Evolutionary conservation across 805 yeast species (phyloP), one percentile per base, ranked within the genome.

Genomic region (Candida gorgasii): DNA sequence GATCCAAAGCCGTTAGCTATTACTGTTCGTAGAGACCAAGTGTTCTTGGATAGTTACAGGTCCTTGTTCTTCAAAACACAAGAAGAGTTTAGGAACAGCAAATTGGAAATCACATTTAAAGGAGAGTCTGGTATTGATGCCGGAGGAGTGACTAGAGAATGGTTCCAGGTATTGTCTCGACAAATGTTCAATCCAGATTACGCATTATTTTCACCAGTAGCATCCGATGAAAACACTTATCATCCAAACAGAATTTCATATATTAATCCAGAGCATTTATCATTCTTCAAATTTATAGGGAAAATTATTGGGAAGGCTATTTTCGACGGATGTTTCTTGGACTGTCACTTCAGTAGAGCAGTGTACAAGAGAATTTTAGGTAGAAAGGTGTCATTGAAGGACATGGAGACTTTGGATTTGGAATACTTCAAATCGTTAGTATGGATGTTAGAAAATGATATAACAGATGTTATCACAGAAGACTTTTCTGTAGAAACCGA

Each of bases 51-150:
- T 57, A 87, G 97, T 1, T 90, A 87, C 64, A 72, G 95, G 39
- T 74, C 92, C 1, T 63, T 90, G 30, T 87, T 88, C 58, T 88
- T 84, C 72, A 87, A 89, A 53, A 67, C 86, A 0, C 79, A 80
- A 23, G 86, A 81, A 8, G 92, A 85, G 43, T 79, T 89, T 56
- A 79, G 82, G 51, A 73, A 79, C 37, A 76, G 90, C 2, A 84
- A 82, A 50, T 67, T 93, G 51, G 90, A 85, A 39, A 80, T 93
- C 31, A 76, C 76, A n/a, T 93, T 93, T 68, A 82, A 82, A 48
- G 96, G 96, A 1, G 99, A 93, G 62, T 85, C 85, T 42, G 99
- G 98, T 52, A 87, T 93, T 37, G 99, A 93, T 72, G 99, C 96
- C 3, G 99, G 99, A 52, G 99, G 99, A 30, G 83, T 93, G 12